Base-by-base conservation (phyloP, 768 basidiomycete species). In the Tephrocybe sp. region DNA sequence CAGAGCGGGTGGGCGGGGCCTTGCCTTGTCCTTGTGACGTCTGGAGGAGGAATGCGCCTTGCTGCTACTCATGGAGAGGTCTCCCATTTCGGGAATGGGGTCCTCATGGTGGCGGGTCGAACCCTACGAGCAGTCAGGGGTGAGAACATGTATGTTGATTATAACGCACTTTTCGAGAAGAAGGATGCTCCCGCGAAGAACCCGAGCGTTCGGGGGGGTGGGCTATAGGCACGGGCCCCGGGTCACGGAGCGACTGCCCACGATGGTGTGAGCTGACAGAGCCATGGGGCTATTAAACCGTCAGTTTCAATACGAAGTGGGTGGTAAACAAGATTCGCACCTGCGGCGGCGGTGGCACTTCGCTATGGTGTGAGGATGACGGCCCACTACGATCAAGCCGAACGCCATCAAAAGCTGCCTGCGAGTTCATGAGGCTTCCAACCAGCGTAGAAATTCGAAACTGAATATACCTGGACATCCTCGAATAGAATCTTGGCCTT, bases 381-480 rank as follows among this genome's bases (percentile, higher is more conserved):
- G 54, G 51, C 7, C 37, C 54, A 15, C 46, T 50, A 7, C 54
- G 50, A 37, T 53, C 53, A 3, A 55, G 39, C 15, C 55, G 24
- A 20, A 43, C 36, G 11, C 54, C 58, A 8, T 50, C 55, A 20
- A 50, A 56, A 3, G 58, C 51, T 21, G 45, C 51, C 54, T 59
- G 21, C 42, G 28, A 8, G 9, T 14, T 24, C 34, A 14, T 50
- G n/a, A 30, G 36, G 12, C 18, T 39, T 39, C 18, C 8, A 17
- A 9, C 18, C 20, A 21, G 17, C 8, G 20, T 39, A 39, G 20
- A n/a, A 33, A 28, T 34, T 46, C 28, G 11, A 30, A 5, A 36
- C 15, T 12, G 8, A 15, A 46, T 45, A 32, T 50, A 61, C 62
- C 54, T 57, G 56, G 14, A 60, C 57, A 44, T 63, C 59, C 0